These are phyloP conservation scores for Termitomyces sp. DNA, from an alignment of 768 basidiomycete species.

Conservation along the genomic window DNA sequence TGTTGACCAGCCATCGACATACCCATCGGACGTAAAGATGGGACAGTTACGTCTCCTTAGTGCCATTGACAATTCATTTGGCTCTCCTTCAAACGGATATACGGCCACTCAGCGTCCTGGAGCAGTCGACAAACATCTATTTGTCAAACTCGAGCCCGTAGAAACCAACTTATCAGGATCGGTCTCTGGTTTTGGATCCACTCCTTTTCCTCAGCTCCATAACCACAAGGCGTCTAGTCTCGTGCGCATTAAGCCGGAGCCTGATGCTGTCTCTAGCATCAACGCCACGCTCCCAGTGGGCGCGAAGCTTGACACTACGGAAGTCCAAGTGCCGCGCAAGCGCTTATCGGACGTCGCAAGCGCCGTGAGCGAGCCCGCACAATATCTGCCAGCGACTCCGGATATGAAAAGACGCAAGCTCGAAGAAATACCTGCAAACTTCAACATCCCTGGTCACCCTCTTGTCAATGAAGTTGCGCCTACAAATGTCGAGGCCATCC, in stretches of 20 bases:
- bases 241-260: background rate
- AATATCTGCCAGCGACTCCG: background rate
- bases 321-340: slow-evolving; percentile 32
- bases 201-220: background rate
- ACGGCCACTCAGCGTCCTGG: background rate
- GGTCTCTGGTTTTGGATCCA: background rate
- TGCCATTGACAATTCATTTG: slow-evolving; percentile 8
- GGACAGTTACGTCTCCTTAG: slow-evolving; percentile 5
- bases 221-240: background rate
- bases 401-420: slow-evolving; percentile 25
- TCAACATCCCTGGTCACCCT: slow-evolving; percentile 17
- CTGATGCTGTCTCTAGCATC: background rate
- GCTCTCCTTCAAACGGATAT: background rate
- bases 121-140: background rate
- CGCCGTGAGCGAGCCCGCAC: too few species aligned
- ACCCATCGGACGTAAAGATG: background rate
- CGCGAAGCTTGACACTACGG: slow-evolving; percentile 27
- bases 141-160: background rate
- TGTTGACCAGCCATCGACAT: background rate
- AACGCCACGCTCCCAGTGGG: background rate
- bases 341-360: slow-evolving; percentile 26
- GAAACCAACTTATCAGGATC: background rate
- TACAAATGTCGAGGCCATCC: background rate
- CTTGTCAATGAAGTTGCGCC: too few species aligned
- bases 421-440: slow-evolving; percentile 13